Conservation (phyloP, 306 rosid species). For the Fagus sylvatica region DNA sequence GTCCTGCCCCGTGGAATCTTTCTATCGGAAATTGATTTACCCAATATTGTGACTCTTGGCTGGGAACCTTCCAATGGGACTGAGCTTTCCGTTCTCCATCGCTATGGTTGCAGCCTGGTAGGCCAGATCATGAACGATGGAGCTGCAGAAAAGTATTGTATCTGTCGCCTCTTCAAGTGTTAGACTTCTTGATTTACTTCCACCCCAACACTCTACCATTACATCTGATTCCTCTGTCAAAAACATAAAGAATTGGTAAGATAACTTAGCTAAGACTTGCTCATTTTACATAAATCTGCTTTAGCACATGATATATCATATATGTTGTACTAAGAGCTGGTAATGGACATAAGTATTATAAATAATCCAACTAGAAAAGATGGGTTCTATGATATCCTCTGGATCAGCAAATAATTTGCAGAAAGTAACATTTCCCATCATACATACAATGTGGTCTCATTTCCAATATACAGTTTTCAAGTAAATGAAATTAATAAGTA, state of each 20-base stretch:
- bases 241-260: slow-evolving; percentile 33
- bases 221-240: slow-evolving; percentile 73
- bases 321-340: not conserved
- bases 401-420: not conserved
- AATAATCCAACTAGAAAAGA: not conserved
- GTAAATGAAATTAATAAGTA: not conserved
- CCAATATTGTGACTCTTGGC: slow-evolving; percentile 75
- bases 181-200: slow-evolving; percentile 67
- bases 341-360: not conserved
- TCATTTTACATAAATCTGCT: slow-evolving; percentile 22
- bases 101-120: slow-evolving; percentile 81
- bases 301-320: not conserved
- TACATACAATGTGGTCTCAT: not conserved
- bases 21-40: slow-evolving; percentile 51
- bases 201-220: slow-evolving; percentile 64
- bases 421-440: not conserved
- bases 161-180: slow-evolving; percentile 97
- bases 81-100: slow-evolving; percentile 66
- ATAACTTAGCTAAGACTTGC: slow-evolving; percentile 1
- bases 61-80: slow-evolving; percentile 61
- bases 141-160: slow-evolving; percentile 90
- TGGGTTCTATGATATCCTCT: not conserved
- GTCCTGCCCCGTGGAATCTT: slow-evolving; percentile 54
- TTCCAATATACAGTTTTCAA: not conserved
- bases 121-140: slow-evolving; percentile 88